Evolutionary conservation across 495 filamentous ascomycete species (phyloP).

Genomic region (Jackrogersella multiformis): DNA sequence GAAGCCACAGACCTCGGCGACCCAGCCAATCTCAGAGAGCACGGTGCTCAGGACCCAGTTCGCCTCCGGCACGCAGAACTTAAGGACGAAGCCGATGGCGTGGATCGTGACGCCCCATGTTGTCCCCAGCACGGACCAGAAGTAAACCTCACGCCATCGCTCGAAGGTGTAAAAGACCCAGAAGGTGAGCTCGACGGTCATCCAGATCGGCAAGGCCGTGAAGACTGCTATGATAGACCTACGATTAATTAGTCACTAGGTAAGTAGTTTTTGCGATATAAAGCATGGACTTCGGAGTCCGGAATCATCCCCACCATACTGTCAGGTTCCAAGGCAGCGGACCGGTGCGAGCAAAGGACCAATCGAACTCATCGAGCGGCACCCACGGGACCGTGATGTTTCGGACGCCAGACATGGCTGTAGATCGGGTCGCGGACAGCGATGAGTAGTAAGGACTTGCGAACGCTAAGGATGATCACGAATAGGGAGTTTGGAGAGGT

Average conservation of each 20-base stretch:
- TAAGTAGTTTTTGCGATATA: background rate
- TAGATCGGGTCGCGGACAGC: background rate
- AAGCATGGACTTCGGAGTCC: background rate
- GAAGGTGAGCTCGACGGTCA: slow-evolving; percentile 53
- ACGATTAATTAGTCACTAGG: background rate
- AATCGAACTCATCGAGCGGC: slow-evolving; percentile 32
- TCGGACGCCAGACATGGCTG: slow-evolving; percentile 28
- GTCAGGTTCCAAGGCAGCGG: slow-evolving; percentile 32
- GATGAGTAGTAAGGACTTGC: background rate
- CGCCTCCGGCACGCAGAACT: slow-evolving; percentile 63
- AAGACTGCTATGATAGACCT: slow-evolving; percentile 49
- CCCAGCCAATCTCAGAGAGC: slow-evolving; percentile 67
- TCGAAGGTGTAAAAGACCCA: slow-evolving; percentile 54
- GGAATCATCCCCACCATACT: slow-evolving; percentile 20
- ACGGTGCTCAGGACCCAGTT: slow-evolving; percentile 54
- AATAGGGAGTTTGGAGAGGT: background rate
- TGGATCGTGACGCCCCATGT: slow-evolving; percentile 65
- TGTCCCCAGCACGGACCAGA: slow-evolving; percentile 53
- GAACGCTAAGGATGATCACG: background rate
- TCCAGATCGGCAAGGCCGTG: slow-evolving; percentile 54
- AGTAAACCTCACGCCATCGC: slow-evolving; percentile 51
- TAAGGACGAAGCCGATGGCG: slow-evolving; percentile 68
- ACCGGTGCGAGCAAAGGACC: slow-evolving; percentile 27
- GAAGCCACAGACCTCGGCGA: slow-evolving; percentile 71
- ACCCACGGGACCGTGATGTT: slow-evolving; percentile 34